phyloP scores from a whole-genome alignment of 192 early-diverging fungal genomes.

The Podila epigama region DNA sequence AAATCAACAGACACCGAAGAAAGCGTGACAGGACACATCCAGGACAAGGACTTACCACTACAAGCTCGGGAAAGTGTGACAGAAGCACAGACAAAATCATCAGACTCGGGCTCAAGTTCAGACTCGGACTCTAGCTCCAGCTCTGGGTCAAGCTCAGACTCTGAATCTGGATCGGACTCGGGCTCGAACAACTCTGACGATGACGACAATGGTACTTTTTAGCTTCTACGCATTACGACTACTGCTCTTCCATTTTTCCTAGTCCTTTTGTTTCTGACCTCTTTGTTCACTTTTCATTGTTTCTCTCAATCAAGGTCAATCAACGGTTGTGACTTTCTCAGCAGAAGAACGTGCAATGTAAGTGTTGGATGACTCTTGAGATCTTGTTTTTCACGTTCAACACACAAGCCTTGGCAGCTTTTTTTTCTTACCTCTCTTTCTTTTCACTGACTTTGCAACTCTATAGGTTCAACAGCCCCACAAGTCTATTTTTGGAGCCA shows the following conservation, averaged over 20 bases:
- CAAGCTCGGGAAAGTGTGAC: too few relatives aligned
- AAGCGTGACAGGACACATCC: too few relatives aligned
- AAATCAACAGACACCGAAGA: background rate
- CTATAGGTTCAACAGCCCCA: background rate
- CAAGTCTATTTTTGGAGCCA: slow-evolving; percentile 11
- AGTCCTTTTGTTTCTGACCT: background rate
- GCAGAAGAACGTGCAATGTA: background rate
- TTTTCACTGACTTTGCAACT: background rate
- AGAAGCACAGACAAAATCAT: too few relatives aligned
- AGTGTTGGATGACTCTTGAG: background rate
- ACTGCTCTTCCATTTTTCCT: background rate
- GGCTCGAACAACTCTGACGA: background rate
- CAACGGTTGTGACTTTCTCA: background rate
- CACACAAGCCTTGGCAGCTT: too few relatives aligned
- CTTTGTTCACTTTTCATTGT: background rate
- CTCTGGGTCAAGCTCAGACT: background rate
- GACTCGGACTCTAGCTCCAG: background rate
- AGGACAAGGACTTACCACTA: too few relatives aligned
- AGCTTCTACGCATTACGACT: too few relatives aligned
- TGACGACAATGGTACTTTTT: background rate
- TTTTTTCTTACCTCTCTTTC: too few relatives aligned
- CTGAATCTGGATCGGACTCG: background rate
- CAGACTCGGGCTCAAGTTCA: background rate
- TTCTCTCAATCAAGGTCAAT: background rate
- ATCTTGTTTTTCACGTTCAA: background rate